These are phyloP conservation scores for Alternaria solani DNA, from an alignment of 2,329 filamentous ascomycete species.

Conservation along the genomic window DNA sequence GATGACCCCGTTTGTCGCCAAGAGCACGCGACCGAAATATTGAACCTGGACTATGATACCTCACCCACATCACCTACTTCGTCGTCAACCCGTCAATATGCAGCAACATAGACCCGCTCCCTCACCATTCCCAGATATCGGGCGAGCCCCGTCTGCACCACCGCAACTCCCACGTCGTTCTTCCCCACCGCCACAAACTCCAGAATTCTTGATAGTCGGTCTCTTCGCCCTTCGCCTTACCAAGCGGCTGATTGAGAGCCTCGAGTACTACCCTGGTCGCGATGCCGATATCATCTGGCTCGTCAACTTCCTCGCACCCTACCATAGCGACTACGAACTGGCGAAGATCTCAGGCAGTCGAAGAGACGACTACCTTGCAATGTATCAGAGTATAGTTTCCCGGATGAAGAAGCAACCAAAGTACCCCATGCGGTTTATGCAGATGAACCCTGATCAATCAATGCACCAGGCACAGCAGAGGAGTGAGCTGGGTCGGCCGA, in stretches of 20 bases:
- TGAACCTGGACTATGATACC: neutral
- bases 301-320: slow-evolving; percentile 26
- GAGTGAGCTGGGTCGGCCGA: neutral
- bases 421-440: slow-evolving; percentile 33
- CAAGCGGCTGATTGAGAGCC: slow-evolving; percentile 21
- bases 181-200: neutral
- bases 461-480: neutral
- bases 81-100: neutral
- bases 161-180: neutral
- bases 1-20: neutral
- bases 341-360: slow-evolving; percentile 26
- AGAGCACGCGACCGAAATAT: neutral
- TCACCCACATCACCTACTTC: neutral
- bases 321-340: slow-evolving; percentile 19
- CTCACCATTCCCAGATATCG: slow-evolving; percentile 5
- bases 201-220: slow-evolving; percentile 33
- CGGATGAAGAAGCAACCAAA: slow-evolving; percentile 34
- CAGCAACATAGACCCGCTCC: neutral
- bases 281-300: slow-evolving; percentile 32
- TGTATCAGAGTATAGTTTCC: slow-evolving; percentile 27
- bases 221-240: slow-evolving; percentile 37
- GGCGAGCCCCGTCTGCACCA: neutral
- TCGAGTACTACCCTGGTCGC: slow-evolving; percentile 24
- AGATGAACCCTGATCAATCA: slow-evolving; percentile 28
- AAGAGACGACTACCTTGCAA: slow-evolving; percentile 23